Percentiles rank a stretch among this genome's conserved stretches.
phyloP scores from a whole-genome alignment of 805 yeast genomes.

The Cyberlindnera xishuangbannaensis region DNA sequence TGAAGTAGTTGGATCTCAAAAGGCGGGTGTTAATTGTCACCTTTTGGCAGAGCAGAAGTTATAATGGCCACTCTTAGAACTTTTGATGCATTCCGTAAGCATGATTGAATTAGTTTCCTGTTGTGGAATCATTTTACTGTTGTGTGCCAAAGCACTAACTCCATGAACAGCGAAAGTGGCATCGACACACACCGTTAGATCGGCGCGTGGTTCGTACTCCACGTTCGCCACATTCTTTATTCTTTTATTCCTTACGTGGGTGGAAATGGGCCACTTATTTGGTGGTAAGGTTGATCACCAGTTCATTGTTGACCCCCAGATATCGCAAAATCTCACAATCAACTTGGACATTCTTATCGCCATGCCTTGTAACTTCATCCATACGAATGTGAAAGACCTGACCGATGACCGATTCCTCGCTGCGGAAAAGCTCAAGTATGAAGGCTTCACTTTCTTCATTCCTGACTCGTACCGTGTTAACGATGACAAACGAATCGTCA shows the following conservation, averaged over 20 bases:
- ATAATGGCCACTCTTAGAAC: too few species aligned
- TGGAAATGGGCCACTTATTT: conserved; percentile 76
- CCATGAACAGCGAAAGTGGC: conserved; percentile 51
- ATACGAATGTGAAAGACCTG: conserved; percentile 69
- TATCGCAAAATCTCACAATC: conserved; percentile 54
- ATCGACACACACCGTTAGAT: conserved; percentile 64
- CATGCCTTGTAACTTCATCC: conserved; percentile 75
- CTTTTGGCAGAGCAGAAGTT: too few species aligned
- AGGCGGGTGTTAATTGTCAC: too few species aligned
- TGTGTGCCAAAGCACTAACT: conserved; percentile 1
- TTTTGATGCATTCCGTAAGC: conserved; percentile 68
- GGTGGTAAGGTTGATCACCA: conserved; percentile 79
- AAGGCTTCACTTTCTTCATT: conserved; percentile 53
- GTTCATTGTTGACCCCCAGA: conserved; percentile 62
- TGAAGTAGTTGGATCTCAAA: too few species aligned
- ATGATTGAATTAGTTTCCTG: too few species aligned
- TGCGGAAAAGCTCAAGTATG: conserved; percentile 64
- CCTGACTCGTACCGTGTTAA: conserved; percentile 46
- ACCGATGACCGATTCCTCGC: conserved; percentile 79
- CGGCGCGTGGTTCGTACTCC: conserved; percentile 71
- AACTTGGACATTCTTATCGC: conserved; percentile 78
- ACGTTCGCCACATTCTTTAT: conserved; percentile 58
- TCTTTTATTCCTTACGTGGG: conserved; percentile 68
- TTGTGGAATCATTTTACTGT: background rate
- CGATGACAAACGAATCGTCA: conserved; percentile 38